phyloP scores from a whole-genome alignment of 139 green algal genomes.

The Spirogloea muscicola region DNA sequence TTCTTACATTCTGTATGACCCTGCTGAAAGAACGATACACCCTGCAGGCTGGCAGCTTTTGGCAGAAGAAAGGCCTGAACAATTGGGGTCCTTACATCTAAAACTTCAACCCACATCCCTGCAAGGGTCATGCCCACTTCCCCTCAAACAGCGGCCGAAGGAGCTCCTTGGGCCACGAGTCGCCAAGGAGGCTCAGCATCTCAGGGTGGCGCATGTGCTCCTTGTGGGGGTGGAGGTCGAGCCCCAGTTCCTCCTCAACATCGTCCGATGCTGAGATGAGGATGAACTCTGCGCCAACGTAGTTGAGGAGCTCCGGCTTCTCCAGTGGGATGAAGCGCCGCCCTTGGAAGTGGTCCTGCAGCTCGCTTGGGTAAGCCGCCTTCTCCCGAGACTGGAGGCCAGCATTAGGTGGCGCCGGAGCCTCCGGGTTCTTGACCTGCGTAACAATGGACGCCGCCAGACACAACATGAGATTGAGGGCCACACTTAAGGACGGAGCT shows the following conservation, averaged over 20 bases:
- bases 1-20: too few relatives aligned
- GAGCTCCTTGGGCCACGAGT: not conserved
- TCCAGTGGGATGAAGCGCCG: conserved; percentile 25
- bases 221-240: conserved; percentile 14
- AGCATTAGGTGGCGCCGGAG: not conserved
- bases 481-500: too few relatives aligned
- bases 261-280: conserved; percentile 24
- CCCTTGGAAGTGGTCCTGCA: conserved; percentile 11
- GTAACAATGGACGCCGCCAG: not conserved
- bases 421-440: conserved; percentile 31
- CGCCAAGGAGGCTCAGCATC: not conserved
- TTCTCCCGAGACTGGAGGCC: not conserved
- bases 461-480: too few relatives aligned
- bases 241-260: conserved; percentile 11
- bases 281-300: conserved; percentile 28
- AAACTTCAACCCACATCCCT: too few relatives aligned
- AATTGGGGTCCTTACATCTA: too few relatives aligned
- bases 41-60: too few relatives aligned
- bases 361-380: not conserved
- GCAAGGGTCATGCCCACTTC: not conserved
- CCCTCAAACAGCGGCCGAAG: conserved; percentile 1
- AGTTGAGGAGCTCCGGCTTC: conserved; percentile 23
- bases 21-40: too few relatives aligned
- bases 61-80: too few relatives aligned
- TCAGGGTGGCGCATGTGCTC: not conserved